These are phyloP conservation scores for Hirsutella minnesotensis DNA, from an alignment of 2,329 filamentous ascomycete genomes.

Conservation along the genomic window DNA sequence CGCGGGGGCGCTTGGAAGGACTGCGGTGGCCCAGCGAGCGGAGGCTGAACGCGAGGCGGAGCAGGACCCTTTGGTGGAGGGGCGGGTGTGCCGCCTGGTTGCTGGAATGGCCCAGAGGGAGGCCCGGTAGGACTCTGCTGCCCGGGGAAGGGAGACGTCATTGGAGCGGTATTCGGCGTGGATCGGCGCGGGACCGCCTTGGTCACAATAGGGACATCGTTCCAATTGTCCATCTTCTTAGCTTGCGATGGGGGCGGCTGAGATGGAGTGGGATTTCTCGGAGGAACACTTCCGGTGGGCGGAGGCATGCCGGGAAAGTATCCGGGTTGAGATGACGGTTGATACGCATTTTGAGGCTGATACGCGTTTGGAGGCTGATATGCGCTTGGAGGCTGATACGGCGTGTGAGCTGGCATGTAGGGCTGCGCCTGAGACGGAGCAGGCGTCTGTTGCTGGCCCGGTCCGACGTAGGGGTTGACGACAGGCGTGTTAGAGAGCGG, in stretches of 20 bases:
- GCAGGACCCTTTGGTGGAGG: conserved; percentile 74
- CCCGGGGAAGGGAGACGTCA: conserved; percentile 65
- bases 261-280: conserved; percentile 54
- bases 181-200: conserved; percentile 61
- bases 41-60: conserved; percentile 61
- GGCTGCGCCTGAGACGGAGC: conserved; percentile 17
- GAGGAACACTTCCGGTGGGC: conserved; percentile 24
- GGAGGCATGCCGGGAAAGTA: conserved; percentile 22
- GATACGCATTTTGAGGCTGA: conserved; percentile 32
- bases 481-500: conserved; percentile 15
- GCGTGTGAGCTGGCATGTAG: conserved; percentile 25
- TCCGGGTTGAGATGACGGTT: conserved; percentile 32
- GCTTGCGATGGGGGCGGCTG: conserved; percentile 56
- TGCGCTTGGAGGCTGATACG: conserved; percentile 18
- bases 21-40: conserved; percentile 39
- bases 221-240: conserved; percentile 75
- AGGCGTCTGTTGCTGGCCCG: conserved; percentile 11
- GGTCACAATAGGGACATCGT: conserved; percentile 80
- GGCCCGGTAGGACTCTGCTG: conserved; percentile 47
- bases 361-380: conserved; percentile 32
- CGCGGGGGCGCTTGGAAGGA: conserved; percentile 42
- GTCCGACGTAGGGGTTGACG: conserved; percentile 16
- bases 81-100: conserved; percentile 59
- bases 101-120: conserved; percentile 45
- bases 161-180: conserved; percentile 59